These are phyloP conservation scores for Acacia pycnantha DNA, from an alignment of 331 rosid species.

Conservation along the genomic window DNA sequence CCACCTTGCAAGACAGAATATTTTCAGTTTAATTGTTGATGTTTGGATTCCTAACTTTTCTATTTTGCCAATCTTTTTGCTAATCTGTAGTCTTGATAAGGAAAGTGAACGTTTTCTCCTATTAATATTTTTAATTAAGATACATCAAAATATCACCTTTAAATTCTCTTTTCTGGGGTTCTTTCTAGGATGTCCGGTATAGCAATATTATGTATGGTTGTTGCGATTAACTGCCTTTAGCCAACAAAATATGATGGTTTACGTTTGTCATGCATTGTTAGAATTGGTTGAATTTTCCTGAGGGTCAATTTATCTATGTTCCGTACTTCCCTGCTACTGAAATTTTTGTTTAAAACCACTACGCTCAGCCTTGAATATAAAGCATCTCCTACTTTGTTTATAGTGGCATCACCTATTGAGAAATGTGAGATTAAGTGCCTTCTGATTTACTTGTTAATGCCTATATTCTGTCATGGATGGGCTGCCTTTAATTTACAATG, in stretches of 20 bases:
- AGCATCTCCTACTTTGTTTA: constrained; percentile 1
- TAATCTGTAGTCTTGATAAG: constrained; percentile 11
- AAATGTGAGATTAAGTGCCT: constrained; percentile 20
- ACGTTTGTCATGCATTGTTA: neutral
- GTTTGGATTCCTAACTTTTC: neutral
- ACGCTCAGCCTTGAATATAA: constrained; percentile 5
- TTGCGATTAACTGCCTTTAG: neutral
- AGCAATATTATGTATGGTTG: neutral
- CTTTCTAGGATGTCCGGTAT: constrained; percentile 4
- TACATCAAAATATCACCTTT: constrained; percentile 5
- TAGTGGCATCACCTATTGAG: constrained; percentile 11
- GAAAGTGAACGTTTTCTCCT: constrained; percentile 21
- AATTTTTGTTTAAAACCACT: neutral
- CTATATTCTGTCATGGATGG: neutral
- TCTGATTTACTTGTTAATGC: constrained; percentile 6
- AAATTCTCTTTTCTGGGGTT: constrained; percentile 1
- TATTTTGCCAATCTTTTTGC: constrained; percentile 26
- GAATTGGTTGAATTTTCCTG: constrained; percentile 4
- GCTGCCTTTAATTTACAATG: neutral
- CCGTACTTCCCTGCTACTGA: neutral
- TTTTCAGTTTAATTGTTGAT: constrained; percentile 16
- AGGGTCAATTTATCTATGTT: neutral
- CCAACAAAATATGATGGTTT: neutral
- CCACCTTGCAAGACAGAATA: neutral
- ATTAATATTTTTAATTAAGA: neutral